Base-by-base conservation (phyloP, 1,284 basidiomycete species). In the Rhodotorula sp. region DNA sequence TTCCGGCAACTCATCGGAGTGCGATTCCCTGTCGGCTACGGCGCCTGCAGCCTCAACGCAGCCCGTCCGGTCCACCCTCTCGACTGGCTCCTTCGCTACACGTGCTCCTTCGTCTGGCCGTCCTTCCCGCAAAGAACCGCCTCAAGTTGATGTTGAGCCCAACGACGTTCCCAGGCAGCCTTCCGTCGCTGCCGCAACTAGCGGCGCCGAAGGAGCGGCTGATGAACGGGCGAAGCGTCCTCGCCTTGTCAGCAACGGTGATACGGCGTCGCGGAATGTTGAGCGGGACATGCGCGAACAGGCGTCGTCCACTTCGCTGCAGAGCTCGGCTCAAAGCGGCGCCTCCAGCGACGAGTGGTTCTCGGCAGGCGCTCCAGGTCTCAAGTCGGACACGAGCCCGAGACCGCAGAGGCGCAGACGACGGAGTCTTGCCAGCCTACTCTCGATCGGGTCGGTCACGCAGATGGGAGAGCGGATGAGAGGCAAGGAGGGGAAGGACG, bases 111-210 rank as follows among this genome's bases (percentile, higher is more conserved):
- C 49, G 47, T 4, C 47, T n/a, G 47, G 19, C 19, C 39, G 39
- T 15, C 39, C 39, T 13, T 10, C 39, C 39, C 7, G 68, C 19
- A 71, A 73, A 39, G 72, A 71, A 34, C 64, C 69, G 30, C 68
- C 68, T 10, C 62, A 68, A 52, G 63, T 71, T 22, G 71, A 70
- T n/a, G 52, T 59, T 22, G 36, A 66, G 53, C 58, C 65, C 32
- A 62, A 66, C 56, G 22, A 36, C 49, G 4, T 5, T 66, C 34
- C 46, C 10, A 11, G 32, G 29, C 27, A 27, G 20, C 20, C 32
- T 7, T 19, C 49, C n/a, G 60, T 30, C 2, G 2, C n/a, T 32
- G 11, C 47, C 30, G 48, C 52, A 39, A 7, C 22, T 4, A 29
- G 56, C 22, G 19, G 11, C 51, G 22, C 39, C 44, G 29, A 48